These are phyloP conservation scores for Metschnikowia matae DNA, from an alignment of 805 yeast species.

Conservation along the genomic window DNA sequence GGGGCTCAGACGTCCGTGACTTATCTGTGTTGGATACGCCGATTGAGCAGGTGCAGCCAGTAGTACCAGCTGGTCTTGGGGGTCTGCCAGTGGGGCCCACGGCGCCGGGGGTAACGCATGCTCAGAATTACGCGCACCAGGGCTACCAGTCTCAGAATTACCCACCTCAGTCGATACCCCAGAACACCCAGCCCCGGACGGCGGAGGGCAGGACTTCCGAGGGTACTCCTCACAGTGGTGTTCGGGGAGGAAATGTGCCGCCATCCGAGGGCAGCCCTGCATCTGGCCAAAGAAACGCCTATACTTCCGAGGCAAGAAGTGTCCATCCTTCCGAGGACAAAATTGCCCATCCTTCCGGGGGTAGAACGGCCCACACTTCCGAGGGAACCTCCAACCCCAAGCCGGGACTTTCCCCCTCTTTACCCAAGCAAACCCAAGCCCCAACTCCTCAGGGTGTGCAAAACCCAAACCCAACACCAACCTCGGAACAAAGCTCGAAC, in stretches of 20 bases:
- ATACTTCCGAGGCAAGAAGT: no score
- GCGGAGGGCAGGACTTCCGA: no score
- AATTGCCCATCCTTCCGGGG: neutral
- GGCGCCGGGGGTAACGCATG: conserved; percentile 25
- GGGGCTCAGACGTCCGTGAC: conserved; percentile 91
- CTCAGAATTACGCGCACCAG: neutral
- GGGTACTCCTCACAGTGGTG: no score
- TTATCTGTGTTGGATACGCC: conserved; percentile 76
- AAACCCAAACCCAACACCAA: neutral
- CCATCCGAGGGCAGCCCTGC: no score
- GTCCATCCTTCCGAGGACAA: no score
- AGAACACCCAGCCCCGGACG: no score
- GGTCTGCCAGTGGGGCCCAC: conserved; percentile 4
- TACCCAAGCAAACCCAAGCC: neutral
- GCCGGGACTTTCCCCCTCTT: neutral
- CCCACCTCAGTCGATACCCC: neutral
- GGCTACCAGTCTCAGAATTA: neutral
- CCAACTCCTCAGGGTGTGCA: neutral
- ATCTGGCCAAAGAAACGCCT: no score
- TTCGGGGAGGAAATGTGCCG: no score
- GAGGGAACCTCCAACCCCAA: neutral
- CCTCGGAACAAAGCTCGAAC: conserved; percentile 9
- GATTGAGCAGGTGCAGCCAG: conserved; percentile 60
- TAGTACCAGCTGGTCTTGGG: neutral
- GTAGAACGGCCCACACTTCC: no score